A percentile compares a stretch with the other conserved stretches of the same genome.
These are phyloP conservation scores for Penicillium canescens DNA, from an alignment of 495 filamentous ascomycete species.

Conservation along the genomic window DNA sequence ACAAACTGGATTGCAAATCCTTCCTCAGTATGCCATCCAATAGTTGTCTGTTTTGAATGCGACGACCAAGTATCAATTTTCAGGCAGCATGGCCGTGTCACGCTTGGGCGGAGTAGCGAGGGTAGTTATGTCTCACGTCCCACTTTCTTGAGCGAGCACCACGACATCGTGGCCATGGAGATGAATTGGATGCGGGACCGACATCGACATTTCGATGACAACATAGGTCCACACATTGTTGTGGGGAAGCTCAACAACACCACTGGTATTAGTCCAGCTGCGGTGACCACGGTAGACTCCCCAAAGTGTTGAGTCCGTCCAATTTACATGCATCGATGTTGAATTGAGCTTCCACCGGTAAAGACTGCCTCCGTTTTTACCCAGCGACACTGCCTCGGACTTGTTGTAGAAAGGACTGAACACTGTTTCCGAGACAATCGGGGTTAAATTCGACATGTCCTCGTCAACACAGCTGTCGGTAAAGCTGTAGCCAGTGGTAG, in stretches of 20 bases:
- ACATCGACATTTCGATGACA: constrained; percentile 52
- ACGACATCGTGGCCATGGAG: constrained; percentile 68
- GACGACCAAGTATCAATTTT: constrained; percentile 43
- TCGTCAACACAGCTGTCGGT: constrained; percentile 38
- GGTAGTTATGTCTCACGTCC: constrained; percentile 6
- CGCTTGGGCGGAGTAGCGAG: constrained; percentile 53
- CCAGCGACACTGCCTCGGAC: constrained; percentile 14
- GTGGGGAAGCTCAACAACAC: constrained; percentile 50
- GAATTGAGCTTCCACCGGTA: constrained; percentile 31
- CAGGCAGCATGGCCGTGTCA: constrained; percentile 58
- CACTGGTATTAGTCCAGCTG: constrained; percentile 14
- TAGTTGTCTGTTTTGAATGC: constrained; percentile 55
- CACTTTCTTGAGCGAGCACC: constrained; percentile 14
- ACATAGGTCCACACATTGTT: constrained; percentile 62
- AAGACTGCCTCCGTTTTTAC: constrained; percentile 8
- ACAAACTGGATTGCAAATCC: constrained; percentile 50
- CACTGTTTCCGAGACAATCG: constrained; percentile 37
- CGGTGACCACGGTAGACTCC: constrained; percentile 20
- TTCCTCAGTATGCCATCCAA: constrained; percentile 46
- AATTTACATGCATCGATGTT: constrained; percentile 28
- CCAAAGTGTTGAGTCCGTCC: constrained; percentile 27
- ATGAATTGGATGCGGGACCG: constrained; percentile 77
- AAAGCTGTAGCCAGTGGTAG: constrained; percentile 30
- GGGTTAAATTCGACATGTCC: constrained; percentile 35
- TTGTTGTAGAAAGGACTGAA: constrained; percentile 3